phyloP scores from a whole-genome alignment of 1,139 yeast genomes.

The Geotrichum australiense region DNA sequence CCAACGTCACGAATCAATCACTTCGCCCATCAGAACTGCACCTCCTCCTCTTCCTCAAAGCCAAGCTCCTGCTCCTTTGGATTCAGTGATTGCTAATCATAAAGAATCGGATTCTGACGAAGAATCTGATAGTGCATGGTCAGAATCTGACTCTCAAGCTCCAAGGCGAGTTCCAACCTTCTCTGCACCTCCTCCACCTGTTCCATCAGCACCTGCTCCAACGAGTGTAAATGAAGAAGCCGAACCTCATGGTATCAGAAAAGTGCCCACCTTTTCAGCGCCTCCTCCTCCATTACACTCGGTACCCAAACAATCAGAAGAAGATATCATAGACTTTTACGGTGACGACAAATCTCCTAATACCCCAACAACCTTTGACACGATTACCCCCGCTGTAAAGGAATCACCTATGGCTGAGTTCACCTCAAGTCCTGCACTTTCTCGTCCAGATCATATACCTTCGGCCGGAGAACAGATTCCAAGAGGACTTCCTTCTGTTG shows the following conservation, averaged over 20 bases:
- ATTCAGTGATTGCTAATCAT: conserved; percentile 11
- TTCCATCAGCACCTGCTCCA: no score
- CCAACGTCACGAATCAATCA: neutral
- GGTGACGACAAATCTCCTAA: neutral
- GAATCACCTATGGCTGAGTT: neutral
- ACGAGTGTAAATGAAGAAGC: no score
- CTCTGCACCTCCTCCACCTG: conserved; percentile 3
- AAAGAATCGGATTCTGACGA: conserved; percentile 8
- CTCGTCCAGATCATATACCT: neutral
- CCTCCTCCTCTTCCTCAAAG: neutral
- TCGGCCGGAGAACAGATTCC: neutral
- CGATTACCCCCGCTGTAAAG: neutral
- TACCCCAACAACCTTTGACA: conserved; percentile 1
- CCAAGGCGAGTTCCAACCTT: neutral
- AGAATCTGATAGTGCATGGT: conserved; percentile 14
- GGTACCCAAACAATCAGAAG: no score
- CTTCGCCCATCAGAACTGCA: neutral
- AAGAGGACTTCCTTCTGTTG: conserved; percentile 32
- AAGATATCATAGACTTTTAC: conserved; percentile 3
- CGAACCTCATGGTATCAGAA: no score
- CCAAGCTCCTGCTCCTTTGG: conserved; percentile 2
- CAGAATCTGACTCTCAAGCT: conserved; percentile 8
- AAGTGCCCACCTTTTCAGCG: neutral
- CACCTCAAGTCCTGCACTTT: no score
- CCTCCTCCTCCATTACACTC: neutral